Percentiles rank a stretch among this genome's conserved stretches.
These are phyloP conservation scores for Ceratobasidium papillatum DNA, from an alignment of 1,284 basidiomycete species.

Conservation along the genomic window DNA sequence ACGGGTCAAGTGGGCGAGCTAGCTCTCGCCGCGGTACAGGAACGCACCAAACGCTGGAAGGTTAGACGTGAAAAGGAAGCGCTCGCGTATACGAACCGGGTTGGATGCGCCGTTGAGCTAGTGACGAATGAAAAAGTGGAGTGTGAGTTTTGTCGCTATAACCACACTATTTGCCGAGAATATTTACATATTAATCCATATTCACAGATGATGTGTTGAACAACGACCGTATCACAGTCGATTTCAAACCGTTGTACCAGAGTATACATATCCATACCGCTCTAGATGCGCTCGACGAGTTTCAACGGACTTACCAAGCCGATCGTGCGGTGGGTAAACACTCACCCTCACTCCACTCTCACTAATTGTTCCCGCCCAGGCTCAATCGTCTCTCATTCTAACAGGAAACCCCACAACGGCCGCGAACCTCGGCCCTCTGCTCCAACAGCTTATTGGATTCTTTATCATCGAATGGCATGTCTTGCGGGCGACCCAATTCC, in stretches of 20 bases:
- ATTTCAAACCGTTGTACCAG: slow-evolving; percentile 95
- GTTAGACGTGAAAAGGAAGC: slow-evolving; percentile 79
- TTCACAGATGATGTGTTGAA: slow-evolving; percentile 86
- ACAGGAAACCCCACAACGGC: slow-evolving; percentile 59
- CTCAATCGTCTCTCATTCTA: slow-evolving; percentile 95
- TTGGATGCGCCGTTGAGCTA: slow-evolving; percentile 94
- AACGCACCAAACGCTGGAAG: slow-evolving; percentile 85
- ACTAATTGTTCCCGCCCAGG: slow-evolving; percentile 59
- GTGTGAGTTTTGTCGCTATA: slow-evolving; percentile 63
- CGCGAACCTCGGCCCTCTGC: slow-evolving; percentile 63
- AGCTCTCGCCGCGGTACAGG: slow-evolving; percentile 91
- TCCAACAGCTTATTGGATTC: slow-evolving; percentile 97
- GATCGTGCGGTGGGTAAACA: slow-evolving; percentile 79
- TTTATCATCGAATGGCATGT: slow-evolving; percentile 98
- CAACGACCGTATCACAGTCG: slow-evolving; percentile 86
- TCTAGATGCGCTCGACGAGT: slow-evolving; percentile 86
- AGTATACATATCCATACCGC: slow-evolving; percentile 98
- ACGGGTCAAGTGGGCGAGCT: slow-evolving; percentile 87
- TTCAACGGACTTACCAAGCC: slow-evolving; percentile 92
- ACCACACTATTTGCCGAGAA: not conserved
- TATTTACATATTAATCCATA: not conserved
- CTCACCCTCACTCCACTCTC: not conserved
- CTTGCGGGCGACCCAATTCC: slow-evolving; percentile 80
- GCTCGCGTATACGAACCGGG: slow-evolving; percentile 76
- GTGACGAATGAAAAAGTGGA: slow-evolving; percentile 95